Evolutionary conservation across 1,284 basidiomycete species (phyloP).

Genomic region (Omphalotus olearius): DNA sequence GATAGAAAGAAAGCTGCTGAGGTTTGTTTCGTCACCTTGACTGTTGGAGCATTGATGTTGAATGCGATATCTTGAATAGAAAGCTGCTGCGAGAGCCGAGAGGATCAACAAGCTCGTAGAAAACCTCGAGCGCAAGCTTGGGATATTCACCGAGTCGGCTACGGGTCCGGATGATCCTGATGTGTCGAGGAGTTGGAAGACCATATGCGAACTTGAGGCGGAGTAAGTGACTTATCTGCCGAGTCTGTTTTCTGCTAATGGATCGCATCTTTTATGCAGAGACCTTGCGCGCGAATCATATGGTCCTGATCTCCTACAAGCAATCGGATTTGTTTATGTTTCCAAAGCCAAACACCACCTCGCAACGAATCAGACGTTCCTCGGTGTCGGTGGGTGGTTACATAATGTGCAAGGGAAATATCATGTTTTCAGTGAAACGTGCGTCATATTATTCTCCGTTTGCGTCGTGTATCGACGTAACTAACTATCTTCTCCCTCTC

Average conservation of each 20-base stretch:
- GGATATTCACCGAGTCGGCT: conserved; percentile 91
- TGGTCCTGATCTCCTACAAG: conserved; percentile 87
- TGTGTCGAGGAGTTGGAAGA: conserved; percentile 65
- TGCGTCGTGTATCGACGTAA: conserved; percentile 3
- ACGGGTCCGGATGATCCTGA: conserved; percentile 70
- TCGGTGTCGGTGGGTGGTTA: conserved; percentile 88
- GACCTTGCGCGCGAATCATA: conserved; percentile 91
- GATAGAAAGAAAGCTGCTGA: conserved; percentile 65
- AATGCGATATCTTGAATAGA: conserved; percentile 38
- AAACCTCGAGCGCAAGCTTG: conserved; percentile 83
- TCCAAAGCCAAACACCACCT: conserved; percentile 81
- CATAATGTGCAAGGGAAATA: conserved; percentile 94
- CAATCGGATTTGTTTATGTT: conserved; percentile 88
- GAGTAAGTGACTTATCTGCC: conserved; percentile 49
- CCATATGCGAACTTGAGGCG: conserved; percentile 80
- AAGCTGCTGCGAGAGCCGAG: conserved; percentile 76
- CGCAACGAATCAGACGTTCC: conserved; percentile 73
- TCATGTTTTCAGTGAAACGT: conserved; percentile 92
- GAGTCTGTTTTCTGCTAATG: conserved; percentile 4
- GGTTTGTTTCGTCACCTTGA: conserved; percentile 34
- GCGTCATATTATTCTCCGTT: conserved; percentile 27
- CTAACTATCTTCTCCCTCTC: conserved; percentile 4
- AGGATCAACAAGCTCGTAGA: conserved; percentile 82
- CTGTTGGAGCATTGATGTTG: conserved; percentile 1
- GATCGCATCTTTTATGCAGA: conserved; percentile 29